These are phyloP conservation scores for Trypanosoma congolense DNA, from an alignment of 208 protist genomes.

Conservation along the genomic window DNA sequence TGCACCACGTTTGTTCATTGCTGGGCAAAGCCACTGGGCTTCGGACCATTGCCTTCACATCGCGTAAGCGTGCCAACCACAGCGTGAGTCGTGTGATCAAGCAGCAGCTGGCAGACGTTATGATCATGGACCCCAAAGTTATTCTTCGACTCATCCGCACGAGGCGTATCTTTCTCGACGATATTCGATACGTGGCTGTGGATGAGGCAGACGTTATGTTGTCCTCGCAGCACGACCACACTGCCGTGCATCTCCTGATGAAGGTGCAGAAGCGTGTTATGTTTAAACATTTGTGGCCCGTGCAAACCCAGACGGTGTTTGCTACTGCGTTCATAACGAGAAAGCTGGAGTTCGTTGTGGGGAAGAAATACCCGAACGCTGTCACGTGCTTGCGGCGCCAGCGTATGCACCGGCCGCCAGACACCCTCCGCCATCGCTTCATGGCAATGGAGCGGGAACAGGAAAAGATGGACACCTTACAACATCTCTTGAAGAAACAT, in stretches of 20 bases:
- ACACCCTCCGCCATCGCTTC: conserved; percentile 64
- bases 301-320: conserved; percentile 82
- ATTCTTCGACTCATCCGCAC: conserved; percentile 63
- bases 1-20: conserved; percentile 49
- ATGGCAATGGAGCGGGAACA: conserved; percentile 39
- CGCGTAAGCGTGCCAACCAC: conserved; percentile 59
- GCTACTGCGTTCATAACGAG: conserved; percentile 67
- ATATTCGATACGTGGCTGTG: conserved; percentile 76
- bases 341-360: conserved; percentile 67
- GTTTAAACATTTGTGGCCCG: conserved; percentile 83
- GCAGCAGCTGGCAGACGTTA: conserved; percentile 54
- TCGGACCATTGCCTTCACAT: conserved; percentile 54
- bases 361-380: conserved; percentile 39
- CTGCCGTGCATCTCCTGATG: conserved; percentile 66
- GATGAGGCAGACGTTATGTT: conserved; percentile 84
- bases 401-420: conserved; percentile 53
- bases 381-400: conserved; percentile 58
- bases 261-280: conserved; percentile 67
- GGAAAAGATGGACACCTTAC: conserved; percentile 66
- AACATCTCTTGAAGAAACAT: conserved; percentile 62
- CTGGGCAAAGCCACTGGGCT: conserved; percentile 60
- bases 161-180: conserved; percentile 78
- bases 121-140: conserved; percentile 77
- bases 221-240: conserved; percentile 74
- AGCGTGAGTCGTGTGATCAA: conserved; percentile 59